Evolutionary conservation across 78 protist genomes (phyloP).

Genomic region (Tieghemostelium lacteum): DNA sequence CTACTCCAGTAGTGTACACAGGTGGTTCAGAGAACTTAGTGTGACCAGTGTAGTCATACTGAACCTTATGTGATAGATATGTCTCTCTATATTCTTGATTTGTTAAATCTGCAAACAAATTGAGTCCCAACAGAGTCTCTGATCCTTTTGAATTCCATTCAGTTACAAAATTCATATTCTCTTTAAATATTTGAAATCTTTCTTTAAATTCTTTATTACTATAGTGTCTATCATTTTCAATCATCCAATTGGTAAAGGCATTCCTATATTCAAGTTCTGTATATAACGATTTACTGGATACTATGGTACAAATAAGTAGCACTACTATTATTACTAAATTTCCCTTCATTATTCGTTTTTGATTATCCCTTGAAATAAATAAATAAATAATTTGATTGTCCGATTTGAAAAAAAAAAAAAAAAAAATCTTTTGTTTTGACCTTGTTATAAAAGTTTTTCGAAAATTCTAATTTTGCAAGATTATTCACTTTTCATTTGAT

Average conservation of each 20-base stretch:
- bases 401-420: too few relatives aligned
- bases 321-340: too few relatives aligned
- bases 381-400: too few relatives aligned
- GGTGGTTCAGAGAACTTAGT: neutral
- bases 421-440: too few relatives aligned
- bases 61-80: neutral
- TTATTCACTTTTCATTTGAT: too few relatives aligned
- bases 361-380: too few relatives aligned
- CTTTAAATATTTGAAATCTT: conserved; percentile 16
- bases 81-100: conserved; percentile 17
- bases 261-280: neutral
- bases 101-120: conserved; percentile 27
- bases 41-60: neutral
- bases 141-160: conserved; percentile 21
- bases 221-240: neutral
- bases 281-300: too few relatives aligned
- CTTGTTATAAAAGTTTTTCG: too few relatives aligned
- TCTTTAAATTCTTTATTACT: neutral
- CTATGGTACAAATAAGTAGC: too few relatives aligned
- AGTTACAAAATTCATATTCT: conserved; percentile 30
- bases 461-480: too few relatives aligned
- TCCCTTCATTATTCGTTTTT: too few relatives aligned
- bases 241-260: conserved; percentile 5
- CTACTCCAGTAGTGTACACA: neutral
- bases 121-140: conserved; percentile 23